phyloP scores from a whole-genome alignment of 164 flowering plant species.

The Nymphaea colorata region DNA sequence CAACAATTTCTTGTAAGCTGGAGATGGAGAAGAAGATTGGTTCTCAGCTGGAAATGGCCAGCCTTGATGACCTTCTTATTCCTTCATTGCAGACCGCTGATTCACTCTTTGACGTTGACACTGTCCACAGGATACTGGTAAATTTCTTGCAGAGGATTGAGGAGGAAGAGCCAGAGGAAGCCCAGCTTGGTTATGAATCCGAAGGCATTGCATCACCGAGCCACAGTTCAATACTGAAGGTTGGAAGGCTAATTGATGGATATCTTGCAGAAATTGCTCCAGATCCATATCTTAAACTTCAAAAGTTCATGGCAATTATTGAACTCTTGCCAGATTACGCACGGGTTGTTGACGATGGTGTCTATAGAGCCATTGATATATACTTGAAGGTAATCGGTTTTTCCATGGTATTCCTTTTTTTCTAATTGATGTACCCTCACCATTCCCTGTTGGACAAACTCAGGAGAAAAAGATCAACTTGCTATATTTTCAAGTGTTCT shows the following conservation, averaged over 20 bases:
- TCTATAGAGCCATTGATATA: constrained; percentile 67
- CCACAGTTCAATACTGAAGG: constrained; percentile 47
- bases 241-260: constrained; percentile 50
- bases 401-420: not conserved
- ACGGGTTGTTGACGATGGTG: constrained; percentile 65
- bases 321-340: constrained; percentile 71
- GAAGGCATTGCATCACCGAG: constrained; percentile 36
- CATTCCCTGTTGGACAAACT: too few relatives aligned
- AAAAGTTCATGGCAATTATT: constrained; percentile 42
- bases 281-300: constrained; percentile 44
- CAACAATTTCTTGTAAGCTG: constrained; percentile 33
- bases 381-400: constrained; percentile 44
- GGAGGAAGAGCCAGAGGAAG: constrained; percentile 40
- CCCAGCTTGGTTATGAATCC: constrained; percentile 43
- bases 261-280: constrained; percentile 83
- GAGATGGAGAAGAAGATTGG: constrained; percentile 63
- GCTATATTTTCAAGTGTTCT: too few relatives aligned
- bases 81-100: constrained; percentile 44
- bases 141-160: constrained; percentile 50
- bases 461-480: too few relatives aligned
- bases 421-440: not conserved
- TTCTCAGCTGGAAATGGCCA: constrained; percentile 39
- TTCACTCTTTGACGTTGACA: constrained; percentile 49
- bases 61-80: constrained; percentile 61
- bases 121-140: constrained; percentile 47